Evolutionary conservation across 2,329 filamentous ascomycete genomes (phyloP), one percentile per base, ranked within the genome.

Genomic region (Fusarium sublunatum): DNA sequence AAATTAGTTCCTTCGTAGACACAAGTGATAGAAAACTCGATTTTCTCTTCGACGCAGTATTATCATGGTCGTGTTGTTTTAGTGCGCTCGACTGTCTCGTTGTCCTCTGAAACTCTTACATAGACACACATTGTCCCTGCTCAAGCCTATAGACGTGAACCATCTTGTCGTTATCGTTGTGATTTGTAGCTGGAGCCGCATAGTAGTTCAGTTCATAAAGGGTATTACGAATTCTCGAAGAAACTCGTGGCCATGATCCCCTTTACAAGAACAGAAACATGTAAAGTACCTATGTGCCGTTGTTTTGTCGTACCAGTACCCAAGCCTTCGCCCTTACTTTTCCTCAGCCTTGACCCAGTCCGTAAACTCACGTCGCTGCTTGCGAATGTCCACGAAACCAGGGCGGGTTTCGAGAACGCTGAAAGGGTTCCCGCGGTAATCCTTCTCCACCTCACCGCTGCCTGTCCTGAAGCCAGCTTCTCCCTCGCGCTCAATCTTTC

Each of bases 341-440:
- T 53, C 55, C 13, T 58, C 62, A 6, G 65, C 73, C 71, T 83
- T 83, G 31, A 88, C 84, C 92, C 91, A 96, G 61, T 88, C 83
- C 13, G 86, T 84, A 80, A 96, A 97, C 58, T 93, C 91, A 73
- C 83, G 88, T 72, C 91, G 85, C 78, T 93, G 84, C 75, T 88
- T 90, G 76, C 92, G 88, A 63, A 98, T 91, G 78, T 99, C 92
- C 79, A 92, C 85, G 72, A 98, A 99, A 2, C 92, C 89, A 42
- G 88, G 87, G 67, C 95, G 82, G 58, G 91, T 89, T 78, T 98
- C 94, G 58, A 97, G 76, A 41, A 86, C 82, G 45, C 81, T 83
- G 75, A 93, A 98, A 6, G 93, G 92, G 73, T 96, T 97, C 13
- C 90, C 90, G 11, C 85, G 78, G 63, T 83, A 90, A 60, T 88